Percentiles rank a stretch among this genome's conserved stretches.
These are phyloP conservation scores for Podaxis sp. DNA, from an alignment of 768 basidiomycete species.

Conservation along the genomic window DNA sequence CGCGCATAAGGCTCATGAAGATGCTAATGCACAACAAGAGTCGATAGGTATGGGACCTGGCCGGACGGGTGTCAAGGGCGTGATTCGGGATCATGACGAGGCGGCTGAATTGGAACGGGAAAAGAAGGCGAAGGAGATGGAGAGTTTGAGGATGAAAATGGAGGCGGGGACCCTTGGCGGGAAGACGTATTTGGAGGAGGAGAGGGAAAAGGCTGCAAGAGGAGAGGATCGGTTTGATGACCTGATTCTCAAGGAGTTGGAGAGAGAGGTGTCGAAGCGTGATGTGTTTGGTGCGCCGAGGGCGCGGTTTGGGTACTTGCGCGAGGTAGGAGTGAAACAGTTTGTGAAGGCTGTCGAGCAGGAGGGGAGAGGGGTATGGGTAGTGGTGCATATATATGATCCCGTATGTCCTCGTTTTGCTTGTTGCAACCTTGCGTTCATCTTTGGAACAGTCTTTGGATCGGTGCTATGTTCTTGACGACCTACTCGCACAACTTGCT, in stretches of 20 bases:
- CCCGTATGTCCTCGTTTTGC: slow-evolving; percentile 48
- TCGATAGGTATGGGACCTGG: slow-evolving; percentile 86
- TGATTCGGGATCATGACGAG: slow-evolving; percentile 79
- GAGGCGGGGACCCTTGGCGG: slow-evolving; percentile 66
- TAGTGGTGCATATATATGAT: slow-evolving; percentile 85
- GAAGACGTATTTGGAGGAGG: slow-evolving; percentile 78
- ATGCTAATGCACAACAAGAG: slow-evolving; percentile 35
- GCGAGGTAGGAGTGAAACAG: slow-evolving; percentile 75
- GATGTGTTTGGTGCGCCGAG: slow-evolving; percentile 49
- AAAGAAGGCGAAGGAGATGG: slow-evolving; percentile 50
- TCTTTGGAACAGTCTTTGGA: slow-evolving; percentile 58
- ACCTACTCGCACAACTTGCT: slow-evolving; percentile 65
- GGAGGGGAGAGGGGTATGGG: slow-evolving; percentile 70
- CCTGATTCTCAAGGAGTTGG: slow-evolving; percentile 43
- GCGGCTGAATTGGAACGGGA: slow-evolving; percentile 56
- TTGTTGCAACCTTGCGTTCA: neutral
- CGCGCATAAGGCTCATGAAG: slow-evolving; percentile 29
- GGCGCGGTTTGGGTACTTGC: slow-evolving; percentile 72
- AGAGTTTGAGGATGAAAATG: slow-evolving; percentile 54
- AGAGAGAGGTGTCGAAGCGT: slow-evolving; percentile 31
- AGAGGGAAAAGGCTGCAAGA: slow-evolving; percentile 48
- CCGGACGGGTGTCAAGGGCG: slow-evolving; percentile 86
- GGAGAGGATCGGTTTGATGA: slow-evolving; percentile 48
- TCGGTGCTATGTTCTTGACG: slow-evolving; percentile 71
- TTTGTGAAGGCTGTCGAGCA: slow-evolving; percentile 75